Evolutionary conservation across 352 stramenopile species (phyloP).

Genomic region (Globisporangium heterothallicum): DNA sequence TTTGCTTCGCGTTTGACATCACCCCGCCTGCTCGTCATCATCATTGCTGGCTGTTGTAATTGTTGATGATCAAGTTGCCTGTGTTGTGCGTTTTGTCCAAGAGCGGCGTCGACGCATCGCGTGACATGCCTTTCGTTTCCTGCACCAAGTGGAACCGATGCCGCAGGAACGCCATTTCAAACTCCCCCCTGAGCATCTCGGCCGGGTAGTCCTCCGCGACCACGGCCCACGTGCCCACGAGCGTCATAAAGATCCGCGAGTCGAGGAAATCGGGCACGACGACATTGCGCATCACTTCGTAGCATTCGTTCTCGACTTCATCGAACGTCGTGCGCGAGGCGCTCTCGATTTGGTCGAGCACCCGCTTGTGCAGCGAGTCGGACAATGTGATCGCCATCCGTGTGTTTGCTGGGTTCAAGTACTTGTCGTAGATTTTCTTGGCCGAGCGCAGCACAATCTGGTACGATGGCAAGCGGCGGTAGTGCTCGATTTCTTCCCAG

Average conservation of each 20-base stretch:
- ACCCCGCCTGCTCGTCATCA: no score
- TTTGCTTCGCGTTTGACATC: no score
- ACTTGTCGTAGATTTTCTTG: conserved; percentile 86
- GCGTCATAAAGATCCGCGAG: conserved; percentile 80
- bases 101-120: conserved; percentile 42
- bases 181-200: conserved; percentile 71
- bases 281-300: conserved; percentile 69
- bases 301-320: conserved; percentile 70
- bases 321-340: conserved; percentile 68
- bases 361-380: conserved; percentile 34
- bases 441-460: conserved; percentile 79
- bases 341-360: conserved; percentile 54
- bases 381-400: conserved; percentile 51
- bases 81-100: conserved; percentile 16
- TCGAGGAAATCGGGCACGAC: conserved; percentile 77
- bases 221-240: conserved; percentile 70
- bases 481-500: conserved; percentile 83
- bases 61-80: neutral
- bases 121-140: conserved; percentile 54
- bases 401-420: conserved; percentile 57
- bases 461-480: conserved; percentile 68
- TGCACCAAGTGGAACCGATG: conserved; percentile 80
- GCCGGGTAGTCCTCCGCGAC: conserved; percentile 71
- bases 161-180: conserved; percentile 78
- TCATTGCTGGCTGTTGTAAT: no score